These are phyloP conservation scores for Lagenidium sp. DNA, from an alignment of 352 stramenopile species.

Conservation along the genomic window DNA sequence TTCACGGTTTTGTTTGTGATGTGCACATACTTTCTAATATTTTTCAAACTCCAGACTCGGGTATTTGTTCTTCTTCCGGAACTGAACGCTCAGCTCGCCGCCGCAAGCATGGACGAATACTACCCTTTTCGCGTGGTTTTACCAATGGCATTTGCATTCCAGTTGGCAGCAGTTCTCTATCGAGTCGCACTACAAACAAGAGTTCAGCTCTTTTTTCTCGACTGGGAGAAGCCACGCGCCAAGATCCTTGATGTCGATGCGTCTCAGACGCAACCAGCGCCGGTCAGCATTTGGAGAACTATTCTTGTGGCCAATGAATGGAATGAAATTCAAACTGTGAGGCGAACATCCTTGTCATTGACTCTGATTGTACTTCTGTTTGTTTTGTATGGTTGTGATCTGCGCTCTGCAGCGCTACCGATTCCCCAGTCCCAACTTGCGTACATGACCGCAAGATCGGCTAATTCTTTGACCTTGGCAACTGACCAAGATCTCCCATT, in stretches of 20 bases:
- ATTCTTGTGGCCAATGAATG: slow-evolving; percentile 93
- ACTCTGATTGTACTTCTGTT: slow-evolving; percentile 84
- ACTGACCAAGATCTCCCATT: slow-evolving; percentile 23
- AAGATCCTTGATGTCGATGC: slow-evolving; percentile 54
- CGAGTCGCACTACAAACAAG: slow-evolving; percentile 74
- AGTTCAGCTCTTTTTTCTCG: slow-evolving; percentile 87
- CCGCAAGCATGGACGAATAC: slow-evolving; percentile 72
- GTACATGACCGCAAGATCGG: slow-evolving; percentile 41
- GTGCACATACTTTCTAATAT: slow-evolving; percentile 87
- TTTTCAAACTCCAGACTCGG: slow-evolving; percentile 89
- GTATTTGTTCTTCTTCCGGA: slow-evolving; percentile 87
- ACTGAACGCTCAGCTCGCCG: slow-evolving; percentile 33
- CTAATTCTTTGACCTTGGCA: slow-evolving; percentile 12
- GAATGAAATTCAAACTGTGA: slow-evolving; percentile 83
- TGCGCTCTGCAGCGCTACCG: slow-evolving; percentile 36
- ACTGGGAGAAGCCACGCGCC: slow-evolving; percentile 89
- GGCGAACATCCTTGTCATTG: slow-evolving; percentile 73
- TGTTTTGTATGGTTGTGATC: slow-evolving; percentile 74
- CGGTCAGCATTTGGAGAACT: slow-evolving; percentile 91
- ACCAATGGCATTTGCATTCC: slow-evolving; percentile 71
- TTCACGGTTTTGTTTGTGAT: slow-evolving; percentile 69
- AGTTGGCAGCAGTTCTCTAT: slow-evolving; percentile 63
- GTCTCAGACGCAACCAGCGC: slow-evolving; percentile 26
- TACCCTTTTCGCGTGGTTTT: slow-evolving; percentile 80
- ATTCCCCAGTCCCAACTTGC: slow-evolving; percentile 45